Base-by-base conservation (phyloP, 768 basidiomycete genomes). In the Lenzites betulinus region DNA sequence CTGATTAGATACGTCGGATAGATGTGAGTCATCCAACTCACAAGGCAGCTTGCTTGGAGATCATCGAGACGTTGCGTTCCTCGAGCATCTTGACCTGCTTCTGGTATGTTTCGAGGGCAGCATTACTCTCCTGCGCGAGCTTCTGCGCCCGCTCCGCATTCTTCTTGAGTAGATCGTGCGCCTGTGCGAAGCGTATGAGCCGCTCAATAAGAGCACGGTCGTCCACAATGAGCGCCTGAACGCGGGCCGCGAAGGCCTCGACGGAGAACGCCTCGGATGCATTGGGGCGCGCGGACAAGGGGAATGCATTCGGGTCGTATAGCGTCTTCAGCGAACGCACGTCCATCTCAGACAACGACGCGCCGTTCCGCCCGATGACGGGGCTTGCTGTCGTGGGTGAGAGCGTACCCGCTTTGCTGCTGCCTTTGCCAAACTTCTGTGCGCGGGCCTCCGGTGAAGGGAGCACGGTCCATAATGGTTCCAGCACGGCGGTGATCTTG, bases 131-230 rank as follows among this genome's bases (percentile, higher is more conserved):
- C 71, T 89, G 87, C 3, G 92, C 91, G 28, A 96, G 81, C 74
- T 93, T 93, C 79, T 95, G 90, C 22, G 93, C 94, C 50, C 93
- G 81, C 69, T 93, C 93, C 20, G 93, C 93, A 69, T 94, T 95
- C 76, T 88, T 90, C 81, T 94, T 96, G 62, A 96, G 81, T 64
- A 95, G 69, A 65, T 96, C 94, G 60, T 95, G 90, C 51, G 93
- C 92, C 73, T 92, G 88, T 2, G 92, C 94, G 66, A 93, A 90
- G 25, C 92, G 85, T 51, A 93, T 77, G 39, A 95, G 76, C 33
- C 94, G 83, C 73, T 93, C 90, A 62, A 95, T 92, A 60, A 98
- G 75, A 20, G 89, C 81, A 25, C 86, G 84, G 67, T 95, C 93
- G 72, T 97, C 96, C 35, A 82, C 79, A 53, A 97, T 79, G 58